Evolutionary conservation across 2,329 filamentous ascomycete species (phyloP).

Genomic region (Fusarium duplospermum): DNA sequence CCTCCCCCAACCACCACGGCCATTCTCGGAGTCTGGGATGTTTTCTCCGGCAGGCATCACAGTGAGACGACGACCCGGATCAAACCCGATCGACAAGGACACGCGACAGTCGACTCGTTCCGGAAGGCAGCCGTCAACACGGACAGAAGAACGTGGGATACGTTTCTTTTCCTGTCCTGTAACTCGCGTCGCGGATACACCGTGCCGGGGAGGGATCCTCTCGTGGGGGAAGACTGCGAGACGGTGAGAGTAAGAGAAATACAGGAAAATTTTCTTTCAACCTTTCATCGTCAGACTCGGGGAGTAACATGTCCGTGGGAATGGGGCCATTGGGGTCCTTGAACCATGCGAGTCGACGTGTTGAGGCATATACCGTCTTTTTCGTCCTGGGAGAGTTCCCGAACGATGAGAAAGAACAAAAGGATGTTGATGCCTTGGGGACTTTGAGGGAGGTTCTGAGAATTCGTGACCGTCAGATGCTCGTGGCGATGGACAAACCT

Average conservation of each 20-base stretch:
- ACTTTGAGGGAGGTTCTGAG: background rate
- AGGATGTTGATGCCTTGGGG: background rate
- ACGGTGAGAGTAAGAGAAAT: background rate
- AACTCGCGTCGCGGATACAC: conserved; percentile 10
- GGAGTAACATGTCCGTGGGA: conserved; percentile 16
- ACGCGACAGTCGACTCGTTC: background rate
- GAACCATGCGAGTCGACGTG: conserved; percentile 13
- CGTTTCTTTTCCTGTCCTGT: background rate
- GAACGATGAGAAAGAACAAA: conserved; percentile 9
- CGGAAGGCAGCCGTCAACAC: conserved; percentile 12
- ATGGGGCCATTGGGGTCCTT: conserved; percentile 29
- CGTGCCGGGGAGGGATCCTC: conserved; percentile 16
- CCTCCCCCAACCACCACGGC: conserved; percentile 23
- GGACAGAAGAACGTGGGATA: conserved; percentile 23
- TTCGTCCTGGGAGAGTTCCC: background rate
- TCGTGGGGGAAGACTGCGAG: conserved; percentile 20
- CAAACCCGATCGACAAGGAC: conserved; percentile 21
- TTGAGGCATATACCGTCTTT: conserved; percentile 33
- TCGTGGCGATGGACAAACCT: background rate
- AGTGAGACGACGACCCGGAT: background rate
- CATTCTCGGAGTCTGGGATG: conserved; percentile 9
- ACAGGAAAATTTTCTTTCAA: conserved; percentile 14
- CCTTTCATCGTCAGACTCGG: conserved; percentile 23
- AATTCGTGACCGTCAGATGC: background rate
- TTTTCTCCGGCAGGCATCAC: conserved; percentile 9